Conservation (phyloP, 768 basidiomycete genomes). For the Trametes punicea region DNA sequence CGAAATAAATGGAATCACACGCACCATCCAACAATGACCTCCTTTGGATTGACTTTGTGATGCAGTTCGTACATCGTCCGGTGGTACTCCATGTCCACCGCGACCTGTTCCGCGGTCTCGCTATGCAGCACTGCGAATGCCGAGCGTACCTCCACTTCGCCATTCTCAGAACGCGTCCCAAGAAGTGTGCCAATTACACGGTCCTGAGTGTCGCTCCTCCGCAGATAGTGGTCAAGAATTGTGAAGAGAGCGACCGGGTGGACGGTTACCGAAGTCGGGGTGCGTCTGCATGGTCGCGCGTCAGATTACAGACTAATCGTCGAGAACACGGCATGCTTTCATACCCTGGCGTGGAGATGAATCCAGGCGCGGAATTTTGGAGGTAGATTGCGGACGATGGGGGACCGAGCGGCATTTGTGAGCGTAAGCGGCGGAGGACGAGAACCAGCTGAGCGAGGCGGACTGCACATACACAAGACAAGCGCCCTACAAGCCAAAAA, state of each 20-base stretch:
- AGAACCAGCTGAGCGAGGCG: slow-evolving; percentile 21
- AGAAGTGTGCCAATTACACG: slow-evolving; percentile 96
- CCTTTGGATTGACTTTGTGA: slow-evolving; percentile 78
- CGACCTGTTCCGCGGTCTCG: slow-evolving; percentile 89
- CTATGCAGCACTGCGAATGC: slow-evolving; percentile 92
- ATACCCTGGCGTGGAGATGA: slow-evolving; percentile 35
- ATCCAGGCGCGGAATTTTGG: slow-evolving; percentile 32
- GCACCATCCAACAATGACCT: slow-evolving; percentile 94
- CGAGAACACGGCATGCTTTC: slow-evolving; percentile 3
- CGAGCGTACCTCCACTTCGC: slow-evolving; percentile 68
- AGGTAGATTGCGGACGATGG: slow-evolving; percentile 44
- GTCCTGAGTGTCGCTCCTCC: slow-evolving; percentile 74
- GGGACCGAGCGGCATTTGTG: slow-evolving; percentile 47
- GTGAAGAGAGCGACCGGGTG: slow-evolving; percentile 93
- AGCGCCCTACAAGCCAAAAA: slow-evolving; percentile 25
- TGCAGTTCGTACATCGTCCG: slow-evolving; percentile 89
- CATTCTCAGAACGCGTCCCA: slow-evolving; percentile 62
- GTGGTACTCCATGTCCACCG: slow-evolving; percentile 96
- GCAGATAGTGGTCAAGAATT: slow-evolving; percentile 95
- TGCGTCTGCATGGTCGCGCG: slow-evolving; percentile 45
- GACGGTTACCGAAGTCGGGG: slow-evolving; percentile 72
- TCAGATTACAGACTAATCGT: background rate
- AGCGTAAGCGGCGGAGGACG: slow-evolving; percentile 11
- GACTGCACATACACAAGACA: slow-evolving; percentile 7
- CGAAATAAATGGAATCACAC: slow-evolving; percentile 27